Conservation (phyloP, 2,329 filamentous ascomycete genomes). For the Torrubiella hemipterigena region DNA sequence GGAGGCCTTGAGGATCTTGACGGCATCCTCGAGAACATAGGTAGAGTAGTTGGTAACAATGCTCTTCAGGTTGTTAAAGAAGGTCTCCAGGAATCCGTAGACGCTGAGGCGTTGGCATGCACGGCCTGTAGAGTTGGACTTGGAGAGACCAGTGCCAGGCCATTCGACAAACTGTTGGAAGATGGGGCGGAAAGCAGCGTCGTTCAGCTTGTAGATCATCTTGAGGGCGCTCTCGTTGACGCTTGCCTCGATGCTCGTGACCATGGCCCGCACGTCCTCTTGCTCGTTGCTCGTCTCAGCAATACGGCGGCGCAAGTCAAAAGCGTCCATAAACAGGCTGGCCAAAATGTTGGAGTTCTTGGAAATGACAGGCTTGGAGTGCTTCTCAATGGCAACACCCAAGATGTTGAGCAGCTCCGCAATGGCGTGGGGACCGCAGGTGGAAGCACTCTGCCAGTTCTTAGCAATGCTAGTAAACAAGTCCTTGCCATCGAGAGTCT, state of each 20-base stretch:
- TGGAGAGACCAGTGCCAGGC: slow-evolving; percentile 48
- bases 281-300: slow-evolving; percentile 31
- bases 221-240: slow-evolving; percentile 65
- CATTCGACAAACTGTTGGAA: slow-evolving; percentile 82
- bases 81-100: slow-evolving; percentile 66
- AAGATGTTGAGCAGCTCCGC: slow-evolving; percentile 60
- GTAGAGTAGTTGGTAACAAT: slow-evolving; percentile 88
- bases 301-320: slow-evolving; percentile 54
- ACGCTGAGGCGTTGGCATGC: slow-evolving; percentile 59
- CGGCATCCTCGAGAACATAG: slow-evolving; percentile 68
- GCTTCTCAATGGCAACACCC: slow-evolving; percentile 59
- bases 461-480: slow-evolving; percentile 61
- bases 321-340: slow-evolving; percentile 43
- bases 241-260: slow-evolving; percentile 49
- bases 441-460: slow-evolving; percentile 57
- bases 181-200: slow-evolving; percentile 82
- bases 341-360: slow-evolving; percentile 65
- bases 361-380: slow-evolving; percentile 65
- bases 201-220: slow-evolving; percentile 95
- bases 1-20: slow-evolving; percentile 43
- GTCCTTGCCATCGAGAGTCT: slow-evolving; percentile 65
- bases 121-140: slow-evolving; percentile 47
- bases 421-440: slow-evolving; percentile 40
- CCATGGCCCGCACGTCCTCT: slow-evolving; percentile 29
- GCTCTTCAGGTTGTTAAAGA: slow-evolving; percentile 81